These are phyloP conservation scores for Guadua angustifolia DNA, from an alignment of 176 grass and related monocot species.

Conservation along the genomic window DNA sequence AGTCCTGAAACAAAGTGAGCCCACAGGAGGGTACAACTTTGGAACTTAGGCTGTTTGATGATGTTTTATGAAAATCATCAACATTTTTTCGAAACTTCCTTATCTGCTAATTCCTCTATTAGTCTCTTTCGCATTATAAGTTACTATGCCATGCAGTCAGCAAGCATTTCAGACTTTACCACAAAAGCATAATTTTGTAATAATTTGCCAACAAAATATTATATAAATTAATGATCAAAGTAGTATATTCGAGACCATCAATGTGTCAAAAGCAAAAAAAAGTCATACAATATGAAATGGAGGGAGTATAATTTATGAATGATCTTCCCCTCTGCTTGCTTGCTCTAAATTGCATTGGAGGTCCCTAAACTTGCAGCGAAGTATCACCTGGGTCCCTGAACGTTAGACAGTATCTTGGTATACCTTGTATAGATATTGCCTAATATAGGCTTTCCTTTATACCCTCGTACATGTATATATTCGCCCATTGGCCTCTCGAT, in stretches of 20 bases:
- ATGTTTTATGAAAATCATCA: neutral
- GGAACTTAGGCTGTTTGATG: neutral
- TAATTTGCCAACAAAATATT: neutral
- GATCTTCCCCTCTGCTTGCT: neutral
- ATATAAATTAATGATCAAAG: neutral
- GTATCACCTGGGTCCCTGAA: too few relatives aligned
- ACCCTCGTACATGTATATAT: too few relatives aligned
- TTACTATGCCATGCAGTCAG: neutral
- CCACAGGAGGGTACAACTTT: neutral
- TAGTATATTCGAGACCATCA: neutral
- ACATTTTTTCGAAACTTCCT: neutral
- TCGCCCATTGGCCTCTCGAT: too few relatives aligned
- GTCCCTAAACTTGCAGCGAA: too few relatives aligned
- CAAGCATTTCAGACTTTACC: neutral
- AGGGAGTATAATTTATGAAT: neutral
- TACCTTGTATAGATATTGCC: too few relatives aligned
- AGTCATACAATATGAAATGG: neutral
- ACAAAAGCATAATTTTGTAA: neutral
- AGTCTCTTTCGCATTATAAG: neutral
- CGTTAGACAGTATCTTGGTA: too few relatives aligned
- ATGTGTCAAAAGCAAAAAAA: neutral
- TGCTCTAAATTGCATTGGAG: neutral
- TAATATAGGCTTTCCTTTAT: too few relatives aligned
- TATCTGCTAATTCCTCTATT: neutral
- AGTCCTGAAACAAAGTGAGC: neutral